Evolutionary conservation across 2,329 filamentous ascomycete species (phyloP), one percentile per base, ranked within the genome.

Genomic region (Fusarium solani-melongenae): DNA sequence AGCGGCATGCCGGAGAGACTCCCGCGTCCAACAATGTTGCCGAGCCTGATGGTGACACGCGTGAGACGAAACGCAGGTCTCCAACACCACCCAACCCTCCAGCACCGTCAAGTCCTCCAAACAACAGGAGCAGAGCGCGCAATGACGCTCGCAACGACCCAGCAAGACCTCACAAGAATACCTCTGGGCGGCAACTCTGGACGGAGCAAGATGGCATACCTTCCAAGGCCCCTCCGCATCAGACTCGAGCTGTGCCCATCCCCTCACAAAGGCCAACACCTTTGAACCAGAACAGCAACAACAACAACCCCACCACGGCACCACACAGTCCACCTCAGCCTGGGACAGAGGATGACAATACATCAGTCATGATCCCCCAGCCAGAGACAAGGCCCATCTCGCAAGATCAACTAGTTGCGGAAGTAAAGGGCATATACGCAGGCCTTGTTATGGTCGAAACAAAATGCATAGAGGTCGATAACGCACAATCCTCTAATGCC

Each of bases 391-490:
- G 58, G 8, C 46, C 71, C 0, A 95, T 96, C 9, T 92, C 91
- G 0, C 92, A 94, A 69, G 92, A 95, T 1, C 93, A 97, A 74
- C 86, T 98, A 0, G 90, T 94, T 0, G 90, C 91, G 1, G 94
- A 98, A 76, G 93, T 97, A 0, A 94, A 94, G 66, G 91, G 91
- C 0, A 96, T 96, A 5, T 97, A 98, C 76, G 91, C 92, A 0
- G 94, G 93, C 0, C 83, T 98, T 0, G 92, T 94, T 0, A 94
- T 96, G 90, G 93, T 98, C 0, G 96, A 98, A 79, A 90, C 89
- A 27, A 94, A 96, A 75, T 96, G 94, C 76, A 95, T 97, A 0
- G 92, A 97, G 62, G 92, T 97, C 1, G 93, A 96, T 74, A 91
- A 89, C 10, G 86, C 89, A 0, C 88, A 91, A 51, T 87, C 86